These are phyloP conservation scores for Candolleomyces efflorescens DNA, from an alignment of 768 basidiomycete species.

Conservation along the genomic window DNA sequence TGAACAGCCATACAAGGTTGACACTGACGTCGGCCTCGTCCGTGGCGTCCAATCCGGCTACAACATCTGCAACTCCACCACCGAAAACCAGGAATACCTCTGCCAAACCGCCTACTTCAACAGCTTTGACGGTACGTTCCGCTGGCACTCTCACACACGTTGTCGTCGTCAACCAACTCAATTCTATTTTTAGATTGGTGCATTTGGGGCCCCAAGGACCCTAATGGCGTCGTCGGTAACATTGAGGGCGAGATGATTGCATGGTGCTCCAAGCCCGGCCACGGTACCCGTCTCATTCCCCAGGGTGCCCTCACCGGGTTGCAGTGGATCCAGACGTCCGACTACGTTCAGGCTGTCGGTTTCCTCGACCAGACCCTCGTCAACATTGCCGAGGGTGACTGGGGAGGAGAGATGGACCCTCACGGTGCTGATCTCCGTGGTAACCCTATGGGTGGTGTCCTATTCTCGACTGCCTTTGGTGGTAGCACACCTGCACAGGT, in stretches of 20 bases:
- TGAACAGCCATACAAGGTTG: conserved; percentile 35
- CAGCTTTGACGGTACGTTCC: conserved; percentile 38
- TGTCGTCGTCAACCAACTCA: not conserved
- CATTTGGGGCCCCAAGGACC: conserved; percentile 55
- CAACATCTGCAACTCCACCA: conserved; percentile 67
- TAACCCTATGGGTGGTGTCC: conserved; percentile 72
- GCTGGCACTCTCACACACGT: conserved; percentile 5
- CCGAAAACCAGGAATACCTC: conserved; percentile 49
- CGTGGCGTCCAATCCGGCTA: conserved; percentile 54
- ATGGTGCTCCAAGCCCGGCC: conserved; percentile 70
- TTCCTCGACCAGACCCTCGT: conserved; percentile 49
- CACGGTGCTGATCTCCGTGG: conserved; percentile 73
- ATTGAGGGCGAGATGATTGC: conserved; percentile 73
- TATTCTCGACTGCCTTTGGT: conserved; percentile 57
- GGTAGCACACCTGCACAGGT: conserved; percentile 46
- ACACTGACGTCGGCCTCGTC: conserved; percentile 29
- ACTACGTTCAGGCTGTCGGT: conserved; percentile 37
- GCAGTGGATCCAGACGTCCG: conserved; percentile 59
- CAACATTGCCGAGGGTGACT: conserved; percentile 51
- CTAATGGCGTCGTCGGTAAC: conserved; percentile 56
- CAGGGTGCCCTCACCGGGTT: conserved; percentile 58
- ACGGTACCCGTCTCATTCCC: conserved; percentile 72
- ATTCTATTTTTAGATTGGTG: conserved; percentile 48
- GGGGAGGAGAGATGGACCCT: conserved; percentile 76
- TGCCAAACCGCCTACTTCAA: conserved; percentile 65